Base-by-base conservation (phyloP, 345 rosid species). In the Murraya koenigii region DNA sequence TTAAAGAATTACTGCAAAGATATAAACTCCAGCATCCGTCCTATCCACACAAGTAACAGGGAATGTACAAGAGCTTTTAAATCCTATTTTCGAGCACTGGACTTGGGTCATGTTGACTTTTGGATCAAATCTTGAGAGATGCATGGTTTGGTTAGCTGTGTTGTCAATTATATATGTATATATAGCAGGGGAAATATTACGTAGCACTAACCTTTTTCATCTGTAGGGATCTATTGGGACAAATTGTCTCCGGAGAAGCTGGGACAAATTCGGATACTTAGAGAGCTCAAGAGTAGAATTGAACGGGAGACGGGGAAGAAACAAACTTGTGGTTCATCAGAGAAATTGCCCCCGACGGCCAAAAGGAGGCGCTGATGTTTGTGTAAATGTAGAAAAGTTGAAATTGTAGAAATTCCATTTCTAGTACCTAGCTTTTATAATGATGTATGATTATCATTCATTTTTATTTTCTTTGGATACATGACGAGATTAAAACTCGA, bases 221-320 rank as follows among this genome's bases (percentile, higher is more conserved):
- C 5, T 75, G 78, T 68, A 94, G 97, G 97, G 36, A 90, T 93
- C 75, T 93, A 95, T 64, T 91, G 97, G 95, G 94, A 92, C 56
- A 90, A 88, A 84, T 68, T 93, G 73, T 93, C 97, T 10, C 92
- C 92, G 5, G 95, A 95, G 85, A 93, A 93, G 84, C 86, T 95
- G 61, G 86, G 86, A 74, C 95, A 91, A 85, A 90, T 91, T 82
- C 81, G 88, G 78, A 81, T 95, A 85, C 88, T 95, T 17, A 88
- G 93, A 87, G 92, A 95, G 80, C 90, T 95, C 66, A 93, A 89
- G 80, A 84, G 73, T 47, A 80, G 81, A 78, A 83, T 93, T 52
- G 97, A 92, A 78, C 71, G 56, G 80, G 90, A 93, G 80, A 93
- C 88, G 1, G 97, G 91, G n/a, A 78, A 77, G 75, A 84, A 85